Base-by-base conservation (phyloP, 1,284 basidiomycete genomes). In the Heterobasidion parviporum region DNA sequence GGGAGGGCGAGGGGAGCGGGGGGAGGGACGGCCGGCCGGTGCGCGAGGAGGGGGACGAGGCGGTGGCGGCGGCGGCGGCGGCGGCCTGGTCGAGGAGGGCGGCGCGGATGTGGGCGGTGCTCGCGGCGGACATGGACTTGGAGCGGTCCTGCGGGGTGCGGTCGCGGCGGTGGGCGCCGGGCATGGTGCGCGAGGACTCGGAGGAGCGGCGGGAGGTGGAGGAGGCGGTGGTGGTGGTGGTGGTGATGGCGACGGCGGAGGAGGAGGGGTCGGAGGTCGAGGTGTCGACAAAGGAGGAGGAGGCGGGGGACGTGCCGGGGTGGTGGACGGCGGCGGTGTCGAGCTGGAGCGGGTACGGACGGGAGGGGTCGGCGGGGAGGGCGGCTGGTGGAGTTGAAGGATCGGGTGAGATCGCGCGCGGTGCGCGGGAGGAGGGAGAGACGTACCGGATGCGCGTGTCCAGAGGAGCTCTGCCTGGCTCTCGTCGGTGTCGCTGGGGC, bases 111-210 rank as follows among this genome's bases (percentile, higher is more conserved):
- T 71, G 72, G 0, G 70, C 62, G 4, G 73, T 70, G 10, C 78
- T 72, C n/a, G 82, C 74, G 26, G 84, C 80, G 47, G 86, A 87
- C 76, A 90, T 81, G 54, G 87, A 89, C 70, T 89, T 77, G 46
- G 87, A 74, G 49, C 89, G 82, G 70, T 91, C 87, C 61, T 85
- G 81, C 3, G 70, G 62, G 6, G 72, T 66, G 56, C 81, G 81
- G 61, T 86, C 82, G 54, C 81, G 79, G 58, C 81, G 81, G 58
- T 68, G 68, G 57, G 73, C 72, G 61, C 66, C 74, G 35, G 79
- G 76, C 18, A 78, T 68, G 0, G 78, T 78, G 57, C 76, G 76
- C 15, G 73, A 61, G 10, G 82, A 82, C 54, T 85, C 82, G 10
- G 80, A 79, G 5, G 81, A 83, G 54, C 78, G 77, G 38, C 82